Percentiles rank a stretch among this genome's conserved stretches.
These are phyloP conservation scores for Macadamia tetraphylla DNA, from an alignment of 164 flowering plant species.

Conservation along the genomic window DNA sequence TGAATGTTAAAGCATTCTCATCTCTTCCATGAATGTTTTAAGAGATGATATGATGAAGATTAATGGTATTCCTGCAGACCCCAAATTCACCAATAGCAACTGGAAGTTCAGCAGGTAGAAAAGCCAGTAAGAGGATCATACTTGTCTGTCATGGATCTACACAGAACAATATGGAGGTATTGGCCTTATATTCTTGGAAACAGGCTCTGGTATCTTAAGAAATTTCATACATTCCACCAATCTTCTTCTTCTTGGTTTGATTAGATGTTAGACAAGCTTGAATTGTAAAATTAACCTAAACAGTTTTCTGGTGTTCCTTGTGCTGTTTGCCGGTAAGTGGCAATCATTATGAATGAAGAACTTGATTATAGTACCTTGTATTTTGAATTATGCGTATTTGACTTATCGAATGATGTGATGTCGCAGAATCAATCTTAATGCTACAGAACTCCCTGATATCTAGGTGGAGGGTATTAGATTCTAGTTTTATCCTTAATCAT, in stretches of 20 bases:
- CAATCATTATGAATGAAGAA: too few relatives aligned
- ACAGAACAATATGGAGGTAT: conserved; percentile 49
- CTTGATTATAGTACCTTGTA: too few relatives aligned
- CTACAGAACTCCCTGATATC: too few relatives aligned
- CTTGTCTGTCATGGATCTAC: conserved; percentile 66
- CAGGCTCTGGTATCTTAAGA: not conserved
- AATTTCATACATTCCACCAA: not conserved
- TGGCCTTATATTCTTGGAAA: not conserved
- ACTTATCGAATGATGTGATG: too few relatives aligned
- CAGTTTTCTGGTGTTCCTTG: too few relatives aligned
- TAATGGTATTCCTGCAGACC: conserved; percentile 52
- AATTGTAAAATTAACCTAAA: too few relatives aligned
- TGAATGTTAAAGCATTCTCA: not conserved
- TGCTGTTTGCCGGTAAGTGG: too few relatives aligned
- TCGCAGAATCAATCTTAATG: too few relatives aligned
- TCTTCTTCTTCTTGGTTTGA: not conserved
- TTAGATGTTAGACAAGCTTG: too few relatives aligned
- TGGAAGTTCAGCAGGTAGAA: conserved; percentile 76
- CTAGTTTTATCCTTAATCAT: too few relatives aligned
- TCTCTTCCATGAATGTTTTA: not conserved
- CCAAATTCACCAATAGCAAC: conserved; percentile 73
- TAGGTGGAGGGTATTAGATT: too few relatives aligned
- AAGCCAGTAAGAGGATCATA: conserved; percentile 57
- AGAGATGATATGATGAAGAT: not conserved
- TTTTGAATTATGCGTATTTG: too few relatives aligned